Conservation (phyloP, 2,329 filamentous ascomycete genomes). For the Sporothrix brunneoviolacea region DNA sequence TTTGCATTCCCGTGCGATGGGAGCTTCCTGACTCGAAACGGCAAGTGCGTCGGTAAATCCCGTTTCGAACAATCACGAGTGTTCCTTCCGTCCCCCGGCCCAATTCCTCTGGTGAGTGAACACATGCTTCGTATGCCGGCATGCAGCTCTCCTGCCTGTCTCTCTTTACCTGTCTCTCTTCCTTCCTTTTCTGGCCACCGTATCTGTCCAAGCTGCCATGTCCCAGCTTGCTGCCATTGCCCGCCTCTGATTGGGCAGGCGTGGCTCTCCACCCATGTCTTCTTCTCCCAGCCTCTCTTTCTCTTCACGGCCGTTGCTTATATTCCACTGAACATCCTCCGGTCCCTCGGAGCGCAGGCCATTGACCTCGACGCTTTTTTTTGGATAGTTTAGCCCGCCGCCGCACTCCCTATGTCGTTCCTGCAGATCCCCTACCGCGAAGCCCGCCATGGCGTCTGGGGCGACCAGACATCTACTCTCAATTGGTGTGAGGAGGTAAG, state of each 20-base stretch:
- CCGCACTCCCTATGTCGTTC: slow-evolving; percentile 1
- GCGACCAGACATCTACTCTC: slow-evolving; percentile 31
- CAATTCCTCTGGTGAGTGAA: too few relatives aligned
- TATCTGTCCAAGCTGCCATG: too few relatives aligned
- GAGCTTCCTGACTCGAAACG: neutral
- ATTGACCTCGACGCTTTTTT: too few relatives aligned
- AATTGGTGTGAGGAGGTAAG: slow-evolving; percentile 35
- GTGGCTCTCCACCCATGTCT: neutral
- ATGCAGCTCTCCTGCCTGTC: neutral
- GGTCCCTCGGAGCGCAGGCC: too few relatives aligned
- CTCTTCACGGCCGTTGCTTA: neutral
- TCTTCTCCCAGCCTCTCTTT: neutral
- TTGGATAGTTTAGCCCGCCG: neutral
- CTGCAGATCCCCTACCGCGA: slow-evolving; percentile 29
- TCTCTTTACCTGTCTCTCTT: neutral
- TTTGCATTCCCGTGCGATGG: neutral
- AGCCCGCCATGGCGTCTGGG: slow-evolving; percentile 31
- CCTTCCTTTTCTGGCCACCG: neutral
- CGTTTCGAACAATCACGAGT: too few relatives aligned
- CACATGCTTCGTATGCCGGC: too few relatives aligned
- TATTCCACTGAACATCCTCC: neutral
- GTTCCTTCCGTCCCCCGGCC: neutral
- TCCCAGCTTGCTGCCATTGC: too few relatives aligned
- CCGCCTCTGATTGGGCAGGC: too few relatives aligned
- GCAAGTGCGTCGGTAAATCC: slow-evolving; percentile 7